Evolutionary conservation across 768 basidiomycete genomes (phyloP).

Genomic region (Tulasnella sp.): DNA sequence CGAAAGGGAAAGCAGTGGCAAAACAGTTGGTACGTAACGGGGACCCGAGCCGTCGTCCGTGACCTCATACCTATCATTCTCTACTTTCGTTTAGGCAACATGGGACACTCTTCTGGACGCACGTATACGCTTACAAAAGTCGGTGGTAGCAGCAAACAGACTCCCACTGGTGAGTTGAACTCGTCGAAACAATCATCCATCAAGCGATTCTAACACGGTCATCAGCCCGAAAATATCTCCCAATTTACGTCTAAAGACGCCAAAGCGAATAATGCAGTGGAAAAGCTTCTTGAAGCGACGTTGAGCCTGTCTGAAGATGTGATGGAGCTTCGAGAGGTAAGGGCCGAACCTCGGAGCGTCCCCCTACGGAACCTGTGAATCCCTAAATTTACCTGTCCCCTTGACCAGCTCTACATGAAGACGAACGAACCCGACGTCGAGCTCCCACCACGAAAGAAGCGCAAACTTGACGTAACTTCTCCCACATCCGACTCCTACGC

Average conservation of each 20-base stretch:
- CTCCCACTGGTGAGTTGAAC: constrained; percentile 47
- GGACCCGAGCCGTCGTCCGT: no score
- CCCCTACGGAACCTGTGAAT: background rate
- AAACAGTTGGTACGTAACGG: constrained; percentile 62
- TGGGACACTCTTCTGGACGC: constrained; percentile 85
- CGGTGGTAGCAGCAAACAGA: constrained; percentile 47
- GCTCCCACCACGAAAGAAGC: constrained; percentile 26
- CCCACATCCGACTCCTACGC: constrained; percentile 34
- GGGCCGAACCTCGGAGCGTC: constrained; percentile 18
- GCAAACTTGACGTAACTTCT: constrained; percentile 33
- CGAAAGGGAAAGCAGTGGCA: constrained; percentile 75
- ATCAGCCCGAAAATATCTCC: constrained; percentile 27
- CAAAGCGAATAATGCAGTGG: constrained; percentile 27
- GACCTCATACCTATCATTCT: background rate
- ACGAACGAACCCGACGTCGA: background rate
- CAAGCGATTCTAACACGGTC: constrained; percentile 2
- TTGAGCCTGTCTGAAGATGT: constrained; percentile 52
- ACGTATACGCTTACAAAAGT: constrained; percentile 87
- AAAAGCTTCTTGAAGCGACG: constrained; percentile 50
- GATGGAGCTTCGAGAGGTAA: constrained; percentile 55
- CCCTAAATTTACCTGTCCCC: no score
- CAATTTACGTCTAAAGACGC: constrained; percentile 16
- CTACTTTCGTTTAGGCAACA: constrained; percentile 25
- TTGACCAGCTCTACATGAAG: background rate
- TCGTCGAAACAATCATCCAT: constrained; percentile 4